Evolutionary conservation across 345 rosid genomes (phyloP).

Genomic region (Dipteronia dyeriana): DNA sequence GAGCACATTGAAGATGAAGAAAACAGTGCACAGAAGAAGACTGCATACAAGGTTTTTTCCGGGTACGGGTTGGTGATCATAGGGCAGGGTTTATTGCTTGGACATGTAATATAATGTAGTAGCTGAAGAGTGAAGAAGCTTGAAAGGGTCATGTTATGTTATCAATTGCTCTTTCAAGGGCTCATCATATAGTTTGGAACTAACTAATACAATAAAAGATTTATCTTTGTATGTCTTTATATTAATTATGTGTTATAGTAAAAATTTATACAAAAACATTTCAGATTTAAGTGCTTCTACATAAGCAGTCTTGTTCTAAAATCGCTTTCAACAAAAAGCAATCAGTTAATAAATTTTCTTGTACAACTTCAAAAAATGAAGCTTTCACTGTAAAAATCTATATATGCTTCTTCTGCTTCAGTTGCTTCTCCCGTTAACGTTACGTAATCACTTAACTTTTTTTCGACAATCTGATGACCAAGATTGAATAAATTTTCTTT

Average conservation of each 20-base stretch:
- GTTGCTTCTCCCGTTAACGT: too few species aligned
- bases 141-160: background rate
- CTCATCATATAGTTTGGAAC: background rate
- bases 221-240: background rate
- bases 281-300: background rate
- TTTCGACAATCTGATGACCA: too few species aligned
- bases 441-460: too few species aligned
- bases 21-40: constrained; percentile 33
- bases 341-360: too few species aligned
- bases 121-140: background rate
- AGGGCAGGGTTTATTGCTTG: constrained; percentile 30
- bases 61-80: constrained; percentile 40
- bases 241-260: background rate
- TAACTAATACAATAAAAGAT: background rate
- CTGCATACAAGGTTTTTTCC: constrained; percentile 24
- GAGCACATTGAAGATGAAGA: constrained; percentile 60
- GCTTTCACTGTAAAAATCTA: too few species aligned
- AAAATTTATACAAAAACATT: background rate
- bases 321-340: too few species aligned
- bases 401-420: too few species aligned
- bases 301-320: too few species aligned
- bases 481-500: too few species aligned
- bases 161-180: background rate
- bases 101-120: constrained; percentile 1
- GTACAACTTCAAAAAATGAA: too few species aligned